Percentiles rank a stretch among this genome's conserved stretches.
Conservation (phyloP, 371 early-diverging fungal species). For the Phascolomyces articulosus region DNA sequence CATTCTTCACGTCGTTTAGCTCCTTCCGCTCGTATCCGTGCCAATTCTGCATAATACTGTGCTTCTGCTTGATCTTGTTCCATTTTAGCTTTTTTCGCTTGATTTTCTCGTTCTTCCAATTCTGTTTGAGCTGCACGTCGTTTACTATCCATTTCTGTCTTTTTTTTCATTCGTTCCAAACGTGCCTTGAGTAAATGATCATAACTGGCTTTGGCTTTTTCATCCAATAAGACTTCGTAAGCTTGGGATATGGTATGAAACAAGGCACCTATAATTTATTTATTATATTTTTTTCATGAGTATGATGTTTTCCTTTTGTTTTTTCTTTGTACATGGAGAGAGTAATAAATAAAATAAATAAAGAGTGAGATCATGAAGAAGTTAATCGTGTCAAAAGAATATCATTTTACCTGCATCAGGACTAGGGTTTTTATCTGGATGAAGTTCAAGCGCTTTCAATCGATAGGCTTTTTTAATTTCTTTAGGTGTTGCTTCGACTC, state of each 20-base stretch:
- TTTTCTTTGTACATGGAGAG: neutral
- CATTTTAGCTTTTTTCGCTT: slow-evolving; percentile 38
- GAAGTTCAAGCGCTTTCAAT: slow-evolving; percentile 47
- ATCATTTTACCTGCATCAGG: slow-evolving; percentile 49
- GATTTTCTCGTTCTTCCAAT: slow-evolving; percentile 44
- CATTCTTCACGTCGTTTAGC: slow-evolving; percentile 47
- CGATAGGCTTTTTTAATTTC: slow-evolving; percentile 82
- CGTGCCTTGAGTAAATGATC: slow-evolving; percentile 44
- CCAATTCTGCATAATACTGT: slow-evolving; percentile 43
- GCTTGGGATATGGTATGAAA: slow-evolving; percentile 45
- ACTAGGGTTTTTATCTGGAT: slow-evolving; percentile 60
- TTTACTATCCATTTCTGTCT: slow-evolving; percentile 51
- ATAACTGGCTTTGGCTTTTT: slow-evolving; percentile 38
- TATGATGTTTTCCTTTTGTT: neutral
- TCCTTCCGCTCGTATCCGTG: slow-evolving; percentile 44
- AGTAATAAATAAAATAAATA: no score
- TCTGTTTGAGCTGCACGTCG: slow-evolving; percentile 46
- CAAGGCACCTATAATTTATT: slow-evolving; percentile 26
- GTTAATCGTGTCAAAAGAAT: neutral
- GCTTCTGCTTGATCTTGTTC: slow-evolving; percentile 47
- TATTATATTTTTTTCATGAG: no score
- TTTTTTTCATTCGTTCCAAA: slow-evolving; percentile 44
- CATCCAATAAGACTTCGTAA: slow-evolving; percentile 38
- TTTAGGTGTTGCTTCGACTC: slow-evolving; percentile 49
- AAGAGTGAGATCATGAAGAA: neutral